Evolutionary conservation across 352 stramenopile genomes (phyloP).

Genomic region (Globisporangium cylindrosporum): DNA sequence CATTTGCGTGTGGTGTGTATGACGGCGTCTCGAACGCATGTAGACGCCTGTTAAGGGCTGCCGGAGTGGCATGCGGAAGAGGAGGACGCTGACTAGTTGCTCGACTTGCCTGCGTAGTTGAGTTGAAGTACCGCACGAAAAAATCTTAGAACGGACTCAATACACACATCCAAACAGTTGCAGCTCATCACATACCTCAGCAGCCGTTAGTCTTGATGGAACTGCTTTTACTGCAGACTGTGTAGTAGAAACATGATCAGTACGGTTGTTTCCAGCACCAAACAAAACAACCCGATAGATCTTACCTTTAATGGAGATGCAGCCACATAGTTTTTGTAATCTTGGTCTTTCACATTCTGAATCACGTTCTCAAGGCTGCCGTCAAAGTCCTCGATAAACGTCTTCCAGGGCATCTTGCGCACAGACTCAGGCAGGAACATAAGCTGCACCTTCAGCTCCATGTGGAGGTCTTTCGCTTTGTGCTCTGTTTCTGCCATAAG

Average conservation of each 20-base stretch:
- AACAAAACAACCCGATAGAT: neutral
- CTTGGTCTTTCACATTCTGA: conserved; percentile 43
- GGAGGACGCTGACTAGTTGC: neutral
- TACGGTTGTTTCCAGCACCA: conserved; percentile 7
- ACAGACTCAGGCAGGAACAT: conserved; percentile 69
- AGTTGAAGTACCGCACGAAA: neutral
- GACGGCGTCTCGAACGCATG: conserved; percentile 45
- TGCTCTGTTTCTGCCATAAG: conserved; percentile 49
- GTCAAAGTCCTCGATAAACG: conserved; percentile 75
- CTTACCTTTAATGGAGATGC: conserved; percentile 33
- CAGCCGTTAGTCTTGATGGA: neutral
- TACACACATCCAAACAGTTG: neutral
- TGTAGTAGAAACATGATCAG: neutral
- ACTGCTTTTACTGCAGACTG: conserved; percentile 7
- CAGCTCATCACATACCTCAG: neutral
- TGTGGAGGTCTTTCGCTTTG: conserved; percentile 58
- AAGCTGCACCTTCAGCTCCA: conserved; percentile 80
- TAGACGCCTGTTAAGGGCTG: conserved; percentile 20
- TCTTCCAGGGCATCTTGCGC: conserved; percentile 76
- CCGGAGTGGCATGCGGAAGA: conserved; percentile 9
- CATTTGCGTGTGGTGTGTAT: conserved; percentile 18
- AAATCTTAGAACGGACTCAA: neutral
- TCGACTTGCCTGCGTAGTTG: neutral
- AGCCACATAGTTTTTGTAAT: conserved; percentile 31
- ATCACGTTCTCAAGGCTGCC: conserved; percentile 73